Percentiles rank a stretch among this genome's conserved stretches.
phyloP scores from a whole-genome alignment of 371 early-diverging fungal genomes.

The Basidiobolus meristosporus region DNA sequence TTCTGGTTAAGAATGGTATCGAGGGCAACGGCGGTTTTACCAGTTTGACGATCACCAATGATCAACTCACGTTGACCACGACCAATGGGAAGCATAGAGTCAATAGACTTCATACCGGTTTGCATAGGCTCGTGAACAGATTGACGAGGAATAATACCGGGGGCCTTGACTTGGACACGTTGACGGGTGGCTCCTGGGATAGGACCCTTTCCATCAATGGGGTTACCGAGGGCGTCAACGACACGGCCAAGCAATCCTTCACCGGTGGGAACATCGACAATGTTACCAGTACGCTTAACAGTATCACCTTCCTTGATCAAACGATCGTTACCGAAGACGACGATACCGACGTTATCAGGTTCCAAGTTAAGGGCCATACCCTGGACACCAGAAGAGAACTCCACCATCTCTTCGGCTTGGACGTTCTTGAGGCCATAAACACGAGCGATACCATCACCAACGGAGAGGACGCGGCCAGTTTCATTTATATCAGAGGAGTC shows the following conservation, averaged over 20 bases:
- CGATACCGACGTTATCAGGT: constrained; percentile 95
- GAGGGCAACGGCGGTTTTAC: constrained; percentile 89
- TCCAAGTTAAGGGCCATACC: constrained; percentile 96
- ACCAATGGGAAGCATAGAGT: constrained; percentile 95
- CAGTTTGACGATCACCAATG: constrained; percentile 95
- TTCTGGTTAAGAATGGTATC: constrained; percentile 94
- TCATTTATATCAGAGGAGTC: constrained; percentile 72
- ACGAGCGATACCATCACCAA: constrained; percentile 98
- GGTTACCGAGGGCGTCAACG: constrained; percentile 92
- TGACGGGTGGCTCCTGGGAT: constrained; percentile 53
- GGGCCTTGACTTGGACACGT: constrained; percentile 92
- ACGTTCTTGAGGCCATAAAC: constrained; percentile 93
- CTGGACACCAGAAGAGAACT: constrained; percentile 90
- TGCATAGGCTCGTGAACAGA: constrained; percentile 95
- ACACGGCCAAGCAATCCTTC: constrained; percentile 85
- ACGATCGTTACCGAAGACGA: constrained; percentile 96
- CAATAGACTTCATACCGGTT: constrained; percentile 95
- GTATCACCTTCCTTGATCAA: constrained; percentile 93
- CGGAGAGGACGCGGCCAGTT: constrained; percentile 91
- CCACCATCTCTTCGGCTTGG: constrained; percentile 98
- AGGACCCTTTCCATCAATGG: constrained; percentile 94
- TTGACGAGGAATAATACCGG: constrained; percentile 91
- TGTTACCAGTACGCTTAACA: constrained; percentile 90
- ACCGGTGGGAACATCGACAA: constrained; percentile 91
- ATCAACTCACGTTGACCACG: constrained; percentile 98